These are phyloP conservation scores for Trichoderma sp. DNA, from an alignment of 2,329 filamentous ascomycete genomes.

Conservation along the genomic window DNA sequence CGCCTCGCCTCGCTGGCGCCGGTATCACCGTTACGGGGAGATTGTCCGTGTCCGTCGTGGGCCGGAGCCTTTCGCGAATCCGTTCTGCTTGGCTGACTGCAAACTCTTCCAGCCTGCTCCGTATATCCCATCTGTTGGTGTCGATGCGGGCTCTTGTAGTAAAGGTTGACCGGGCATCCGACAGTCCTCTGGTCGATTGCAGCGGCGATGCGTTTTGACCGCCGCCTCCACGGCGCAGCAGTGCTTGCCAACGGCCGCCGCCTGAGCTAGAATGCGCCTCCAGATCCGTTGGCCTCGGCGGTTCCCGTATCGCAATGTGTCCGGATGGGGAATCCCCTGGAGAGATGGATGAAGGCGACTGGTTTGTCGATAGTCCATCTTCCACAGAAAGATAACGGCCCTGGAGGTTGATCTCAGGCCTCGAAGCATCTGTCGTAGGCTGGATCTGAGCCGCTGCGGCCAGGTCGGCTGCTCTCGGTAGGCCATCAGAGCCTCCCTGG, in stretches of 20 bases:
- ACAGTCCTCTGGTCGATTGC: not conserved
- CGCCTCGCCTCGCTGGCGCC: constrained; percentile 56
- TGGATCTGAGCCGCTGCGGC: constrained; percentile 24
- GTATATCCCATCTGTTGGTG: constrained; percentile 51
- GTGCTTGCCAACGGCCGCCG: constrained; percentile 30
- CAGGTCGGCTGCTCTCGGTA: constrained; percentile 45
- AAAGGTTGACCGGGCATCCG: constrained; percentile 5
- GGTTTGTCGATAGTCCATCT: constrained; percentile 27
- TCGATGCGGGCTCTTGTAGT: constrained; percentile 23
- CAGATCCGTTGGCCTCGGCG: constrained; percentile 25
- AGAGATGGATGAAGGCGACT: constrained; percentile 19
- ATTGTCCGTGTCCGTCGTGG: constrained; percentile 52
- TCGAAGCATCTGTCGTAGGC: constrained; percentile 33
- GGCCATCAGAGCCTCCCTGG: constrained; percentile 53
- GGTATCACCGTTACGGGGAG: constrained; percentile 60
- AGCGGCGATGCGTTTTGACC: not conserved
- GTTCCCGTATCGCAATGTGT: constrained; percentile 21
- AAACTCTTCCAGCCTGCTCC: constrained; percentile 57
- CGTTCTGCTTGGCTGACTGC: constrained; percentile 59
- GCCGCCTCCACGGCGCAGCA: constrained; percentile 20
- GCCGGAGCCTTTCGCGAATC: constrained; percentile 53
- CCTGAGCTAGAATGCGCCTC: constrained; percentile 29
- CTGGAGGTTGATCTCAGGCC: constrained; percentile 34
- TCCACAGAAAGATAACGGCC: constrained; percentile 26
- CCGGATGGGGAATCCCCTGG: constrained; percentile 25